phyloP scores from a whole-genome alignment of 768 basidiomycete species.

The Sporobolomyces pararoseus region DNA sequence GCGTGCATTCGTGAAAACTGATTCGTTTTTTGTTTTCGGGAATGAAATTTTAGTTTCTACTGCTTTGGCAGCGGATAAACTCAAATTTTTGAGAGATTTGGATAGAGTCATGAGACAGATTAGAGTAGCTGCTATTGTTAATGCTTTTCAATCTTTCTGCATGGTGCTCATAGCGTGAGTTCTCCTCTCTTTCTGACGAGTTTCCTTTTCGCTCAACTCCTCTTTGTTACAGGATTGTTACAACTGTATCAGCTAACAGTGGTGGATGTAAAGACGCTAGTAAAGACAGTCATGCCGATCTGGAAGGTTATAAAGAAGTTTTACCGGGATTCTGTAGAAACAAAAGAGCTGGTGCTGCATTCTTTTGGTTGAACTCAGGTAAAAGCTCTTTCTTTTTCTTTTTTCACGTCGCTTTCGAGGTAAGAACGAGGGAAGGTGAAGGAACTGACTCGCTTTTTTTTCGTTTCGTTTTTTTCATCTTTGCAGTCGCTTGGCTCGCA shows the following conservation, averaged over 20 bases:
- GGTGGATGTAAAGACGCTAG: conserved; percentile 43
- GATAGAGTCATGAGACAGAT: conserved; percentile 25
- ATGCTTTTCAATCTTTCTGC: not conserved
- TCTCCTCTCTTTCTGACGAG: not conserved
- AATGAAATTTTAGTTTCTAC: conserved; percentile 18
- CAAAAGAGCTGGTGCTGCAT: conserved; percentile 44
- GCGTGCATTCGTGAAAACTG: not conserved
- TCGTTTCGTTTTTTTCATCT: not conserved
- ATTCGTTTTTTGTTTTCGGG: not conserved
- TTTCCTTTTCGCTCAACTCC: not conserved
- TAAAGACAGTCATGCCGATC: conserved; percentile 38
- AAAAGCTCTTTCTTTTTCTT: conserved; percentile 10
- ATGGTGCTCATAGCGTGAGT: not conserved
- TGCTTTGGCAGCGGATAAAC: conserved; percentile 26
- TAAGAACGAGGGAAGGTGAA: not conserved
- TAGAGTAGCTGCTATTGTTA: conserved; percentile 1
- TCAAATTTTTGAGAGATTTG: conserved; percentile 36
- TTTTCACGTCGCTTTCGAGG: not conserved
- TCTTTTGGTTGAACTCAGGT: conserved; percentile 43
- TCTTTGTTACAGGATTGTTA: conserved; percentile 24
- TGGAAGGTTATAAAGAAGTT: conserved; percentile 36
- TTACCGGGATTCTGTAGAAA: conserved; percentile 41
- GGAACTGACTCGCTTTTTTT: not conserved
- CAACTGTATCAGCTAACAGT: conserved; percentile 40
- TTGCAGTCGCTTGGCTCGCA: conserved; percentile 27